These are phyloP conservation scores for Zalerion maritima DNA, from an alignment of 495 filamentous ascomycete genomes.

Conservation along the genomic window DNA sequence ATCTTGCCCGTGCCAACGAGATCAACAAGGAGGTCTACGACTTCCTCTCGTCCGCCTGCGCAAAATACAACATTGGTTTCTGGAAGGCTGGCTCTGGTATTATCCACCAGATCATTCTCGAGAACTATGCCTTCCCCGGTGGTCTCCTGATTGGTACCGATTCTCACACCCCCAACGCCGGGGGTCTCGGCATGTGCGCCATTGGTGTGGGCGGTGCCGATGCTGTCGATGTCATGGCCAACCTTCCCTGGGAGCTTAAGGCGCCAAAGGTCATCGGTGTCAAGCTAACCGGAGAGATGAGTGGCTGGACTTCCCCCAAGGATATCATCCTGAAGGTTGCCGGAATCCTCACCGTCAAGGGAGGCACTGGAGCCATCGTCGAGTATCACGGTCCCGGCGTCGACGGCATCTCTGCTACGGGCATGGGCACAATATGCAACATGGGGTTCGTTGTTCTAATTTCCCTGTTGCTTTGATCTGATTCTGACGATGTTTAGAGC, in stretches of 20 bases:
- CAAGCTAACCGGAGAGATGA: slow-evolving; percentile 76
- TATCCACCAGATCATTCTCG: slow-evolving; percentile 96
- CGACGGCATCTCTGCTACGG: slow-evolving; percentile 45
- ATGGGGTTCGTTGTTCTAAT: slow-evolving; percentile 37
- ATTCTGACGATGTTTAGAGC: slow-evolving; percentile 26
- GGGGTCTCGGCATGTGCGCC: slow-evolving; percentile 89
- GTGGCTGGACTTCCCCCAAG: slow-evolving; percentile 91
- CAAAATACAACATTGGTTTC: slow-evolving; percentile 99
- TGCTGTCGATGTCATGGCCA: slow-evolving; percentile 97
- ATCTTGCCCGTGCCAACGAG: slow-evolving; percentile 75
- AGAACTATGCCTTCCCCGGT: slow-evolving; percentile 99
- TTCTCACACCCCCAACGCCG: slow-evolving; percentile 95
- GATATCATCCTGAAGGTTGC: slow-evolving; percentile 98
- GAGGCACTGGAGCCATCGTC: slow-evolving; percentile 91
- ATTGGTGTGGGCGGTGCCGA: slow-evolving; percentile 99
- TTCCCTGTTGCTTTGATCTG: neutral
- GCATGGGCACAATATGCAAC: slow-evolving; percentile 59
- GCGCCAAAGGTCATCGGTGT: slow-evolving; percentile 96
- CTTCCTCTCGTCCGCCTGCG: slow-evolving; percentile 86
- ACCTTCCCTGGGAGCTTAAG: slow-evolving; percentile 96
- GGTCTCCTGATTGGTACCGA: slow-evolving; percentile 97
- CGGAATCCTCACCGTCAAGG: slow-evolving; percentile 93
- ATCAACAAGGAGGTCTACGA: slow-evolving; percentile 99
- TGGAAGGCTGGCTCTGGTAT: slow-evolving; percentile 98
- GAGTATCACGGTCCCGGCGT: slow-evolving; percentile 89